These are phyloP conservation scores for Hygrocybe coccinea DNA, from an alignment of 768 basidiomycete genomes.

Conservation along the genomic window DNA sequence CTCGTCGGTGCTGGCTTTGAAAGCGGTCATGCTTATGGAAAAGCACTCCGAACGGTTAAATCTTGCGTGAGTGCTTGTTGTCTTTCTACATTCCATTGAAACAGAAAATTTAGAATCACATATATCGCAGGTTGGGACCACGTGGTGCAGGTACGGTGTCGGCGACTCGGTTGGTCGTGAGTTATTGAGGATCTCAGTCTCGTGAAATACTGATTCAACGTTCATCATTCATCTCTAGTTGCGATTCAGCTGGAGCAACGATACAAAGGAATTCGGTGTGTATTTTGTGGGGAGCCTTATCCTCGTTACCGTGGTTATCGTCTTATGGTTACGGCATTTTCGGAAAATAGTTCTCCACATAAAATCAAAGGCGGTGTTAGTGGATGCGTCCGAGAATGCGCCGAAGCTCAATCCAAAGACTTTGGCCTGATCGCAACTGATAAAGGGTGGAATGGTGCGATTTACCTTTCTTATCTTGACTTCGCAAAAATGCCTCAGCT, in stretches of 20 bases:
- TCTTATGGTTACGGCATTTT: neutral
- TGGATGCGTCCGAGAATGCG: constrained; percentile 72
- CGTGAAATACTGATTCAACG: neutral
- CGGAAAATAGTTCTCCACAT: constrained; percentile 46
- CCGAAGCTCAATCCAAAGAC: constrained; percentile 70
- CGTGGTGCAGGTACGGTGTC: constrained; percentile 62
- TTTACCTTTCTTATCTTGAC: neutral
- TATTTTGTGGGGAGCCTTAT: neutral
- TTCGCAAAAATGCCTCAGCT: neutral
- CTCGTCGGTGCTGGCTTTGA: constrained; percentile 64
- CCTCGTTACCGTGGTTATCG: neutral
- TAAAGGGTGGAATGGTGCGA: constrained; percentile 69
- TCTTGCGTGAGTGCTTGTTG: constrained; percentile 69
- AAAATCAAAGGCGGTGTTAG: constrained; percentile 75
- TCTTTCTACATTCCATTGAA: neutral
- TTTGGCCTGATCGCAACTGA: constrained; percentile 74
- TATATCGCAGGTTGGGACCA: constrained; percentile 5
- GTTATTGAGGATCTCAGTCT: neutral
- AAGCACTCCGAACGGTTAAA: constrained; percentile 68
- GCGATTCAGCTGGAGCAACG: constrained; percentile 68
- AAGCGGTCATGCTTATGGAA: constrained; percentile 72
- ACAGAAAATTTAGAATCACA: neutral
- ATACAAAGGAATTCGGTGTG: constrained; percentile 53
- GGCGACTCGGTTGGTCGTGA: constrained; percentile 63
- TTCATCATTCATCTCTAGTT: constrained; percentile 20